Base-by-base conservation (phyloP, 176 grass and related monocot genomes). In the Cenchrus purpureus region DNA sequence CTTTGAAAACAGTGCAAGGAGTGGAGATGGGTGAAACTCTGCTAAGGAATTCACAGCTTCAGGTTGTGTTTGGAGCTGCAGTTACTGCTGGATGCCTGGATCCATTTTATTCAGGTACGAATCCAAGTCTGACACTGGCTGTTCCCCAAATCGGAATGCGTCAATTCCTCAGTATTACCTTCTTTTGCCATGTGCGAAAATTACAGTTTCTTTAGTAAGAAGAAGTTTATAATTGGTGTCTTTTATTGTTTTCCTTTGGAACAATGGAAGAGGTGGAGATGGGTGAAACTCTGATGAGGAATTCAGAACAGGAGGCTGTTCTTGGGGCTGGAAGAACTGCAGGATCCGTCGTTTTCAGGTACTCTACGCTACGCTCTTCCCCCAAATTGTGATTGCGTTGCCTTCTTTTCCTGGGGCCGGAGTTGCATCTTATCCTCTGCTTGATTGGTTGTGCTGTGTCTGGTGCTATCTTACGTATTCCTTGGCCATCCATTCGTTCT, bases 291-390 rank as follows among this genome's bases (percentile, higher is more conserved):
- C 72, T 10, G 19, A 10, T 9, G 1, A 10, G 34, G 22, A 52
- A 40, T 12, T 64, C 12, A 65, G 8, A 82, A 12, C 48, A 65
- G 65, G 22, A 50, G 37, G 37, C 3, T 70, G 17, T 72, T 82
- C n/a, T 44, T 54, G 49, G 72, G 1, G 16, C 7, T 48, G 58
- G 65, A 68, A 40, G 65, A 68, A 40, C 4, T 12, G 49, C 0
- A 48, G 19, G 53, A 29, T 15, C 40, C 59, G 14, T 42, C 49
- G 7, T 65, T 42, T 77, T 76, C 32, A 90, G 88, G 88, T 90
- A 9, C 12, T 40, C 37, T 40, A 40, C 34, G 1, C 37, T 40
- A 40, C 34, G 1, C 15, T 0, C 50, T 31, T 31, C 0, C 48
- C 32, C 12, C 10, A 51, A 73, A 51, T 51, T 74, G 12, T 74